These are phyloP conservation scores for Fulvia fulva DNA, from an alignment of 2,329 filamentous ascomycete species.

Conservation along the genomic window DNA sequence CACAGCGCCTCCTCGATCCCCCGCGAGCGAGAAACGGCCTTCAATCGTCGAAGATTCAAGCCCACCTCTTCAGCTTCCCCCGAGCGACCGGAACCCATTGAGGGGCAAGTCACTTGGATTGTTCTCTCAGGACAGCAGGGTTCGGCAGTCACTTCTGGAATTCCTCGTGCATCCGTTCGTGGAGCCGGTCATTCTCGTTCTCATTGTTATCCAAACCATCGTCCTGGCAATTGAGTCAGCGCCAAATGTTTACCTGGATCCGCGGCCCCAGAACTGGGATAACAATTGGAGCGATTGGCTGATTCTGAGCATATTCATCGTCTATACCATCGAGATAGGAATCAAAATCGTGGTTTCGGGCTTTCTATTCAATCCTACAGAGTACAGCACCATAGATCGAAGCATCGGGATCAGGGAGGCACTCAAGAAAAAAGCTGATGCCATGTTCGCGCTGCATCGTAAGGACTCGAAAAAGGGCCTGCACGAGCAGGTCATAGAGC, in stretches of 20 bases:
- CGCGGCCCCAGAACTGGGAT: conserved; percentile 63
- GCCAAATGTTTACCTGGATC: conserved; percentile 59
- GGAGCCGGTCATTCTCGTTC: conserved; percentile 77
- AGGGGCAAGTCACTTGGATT: conserved; percentile 82
- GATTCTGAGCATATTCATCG: conserved; percentile 74
- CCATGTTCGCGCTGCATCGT: conserved; percentile 76
- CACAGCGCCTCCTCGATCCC: conserved; percentile 24
- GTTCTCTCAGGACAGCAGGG: conserved; percentile 70
- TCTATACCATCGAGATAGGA: conserved; percentile 84
- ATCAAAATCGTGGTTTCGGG: conserved; percentile 89
- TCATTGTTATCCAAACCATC: conserved; percentile 85
- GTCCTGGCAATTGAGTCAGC: conserved; percentile 78
- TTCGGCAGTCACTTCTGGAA: conserved; percentile 74
- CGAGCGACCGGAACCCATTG: conserved; percentile 63
- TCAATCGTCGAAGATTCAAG: conserved; percentile 28
- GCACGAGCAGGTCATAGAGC: conserved; percentile 23
- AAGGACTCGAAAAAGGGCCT: conserved; percentile 59
- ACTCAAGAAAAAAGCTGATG: conserved; percentile 69
- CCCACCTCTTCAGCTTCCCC: conserved; percentile 22
- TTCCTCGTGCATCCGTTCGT: conserved; percentile 80
- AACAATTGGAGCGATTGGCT: conserved; percentile 68
- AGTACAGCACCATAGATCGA: conserved; percentile 87
- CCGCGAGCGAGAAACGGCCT: conserved; percentile 31
- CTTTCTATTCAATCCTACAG: conserved; percentile 80
- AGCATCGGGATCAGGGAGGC: conserved; percentile 69